These are phyloP conservation scores for Drechslera avenae DNA, from an alignment of 2,329 filamentous ascomycete genomes.

Conservation along the genomic window DNA sequence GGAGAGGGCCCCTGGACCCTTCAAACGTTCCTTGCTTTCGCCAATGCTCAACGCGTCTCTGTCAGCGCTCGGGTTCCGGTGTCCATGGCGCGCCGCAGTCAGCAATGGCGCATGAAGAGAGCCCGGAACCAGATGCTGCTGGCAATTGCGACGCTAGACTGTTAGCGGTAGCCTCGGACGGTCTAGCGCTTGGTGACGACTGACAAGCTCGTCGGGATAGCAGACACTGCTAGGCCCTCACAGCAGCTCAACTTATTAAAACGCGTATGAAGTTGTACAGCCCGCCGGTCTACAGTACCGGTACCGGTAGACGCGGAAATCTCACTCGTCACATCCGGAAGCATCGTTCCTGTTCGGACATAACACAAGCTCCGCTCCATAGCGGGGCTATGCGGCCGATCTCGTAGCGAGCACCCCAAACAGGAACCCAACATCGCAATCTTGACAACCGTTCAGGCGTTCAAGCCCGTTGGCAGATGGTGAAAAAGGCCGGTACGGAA, in stretches of 20 bases:
- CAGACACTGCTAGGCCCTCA: no score
- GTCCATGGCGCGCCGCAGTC: no score
- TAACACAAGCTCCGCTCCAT: neutral
- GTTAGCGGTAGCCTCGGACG: no score
- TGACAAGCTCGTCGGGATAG: no score
- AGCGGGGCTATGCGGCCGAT: constrained; percentile 6
- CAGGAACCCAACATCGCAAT: neutral
- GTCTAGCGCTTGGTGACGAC: no score
- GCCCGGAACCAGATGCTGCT: no score
- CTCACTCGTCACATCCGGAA: neutral
- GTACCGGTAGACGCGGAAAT: neutral
- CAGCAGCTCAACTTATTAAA: no score
- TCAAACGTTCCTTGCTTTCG: neutral
- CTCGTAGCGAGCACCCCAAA: neutral
- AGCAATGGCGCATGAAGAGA: no score
- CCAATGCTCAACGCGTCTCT: neutral
- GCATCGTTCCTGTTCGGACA: neutral
- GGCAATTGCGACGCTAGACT: no score
- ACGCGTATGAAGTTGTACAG: no score
- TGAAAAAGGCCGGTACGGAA: neutral
- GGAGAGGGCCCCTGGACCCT: neutral
- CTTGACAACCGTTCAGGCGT: neutral
- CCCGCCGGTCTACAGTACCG: no score
- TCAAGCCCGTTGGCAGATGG: neutral
- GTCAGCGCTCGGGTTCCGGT: no score